Base-by-base conservation (phyloP, 2,329 filamentous ascomycete genomes). In the Phoma sp. region DNA sequence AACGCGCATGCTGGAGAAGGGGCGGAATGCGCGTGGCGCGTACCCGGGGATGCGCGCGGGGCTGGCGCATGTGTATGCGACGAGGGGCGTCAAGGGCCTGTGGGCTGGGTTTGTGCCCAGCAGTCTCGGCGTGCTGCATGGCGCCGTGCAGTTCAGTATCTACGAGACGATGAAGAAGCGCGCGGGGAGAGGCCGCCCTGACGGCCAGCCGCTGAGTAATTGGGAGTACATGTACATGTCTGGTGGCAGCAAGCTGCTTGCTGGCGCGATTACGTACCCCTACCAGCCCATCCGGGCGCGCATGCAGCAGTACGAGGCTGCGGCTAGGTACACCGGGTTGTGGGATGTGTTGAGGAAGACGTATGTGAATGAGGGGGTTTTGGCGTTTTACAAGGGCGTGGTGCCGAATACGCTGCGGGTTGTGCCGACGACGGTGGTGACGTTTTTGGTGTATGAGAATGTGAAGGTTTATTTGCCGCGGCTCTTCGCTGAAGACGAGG, bases 391-490 rank as follows among this genome's bases (percentile, higher is more conserved):
- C 75, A 91, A 93, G 61, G 95, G 95, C 1, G 79, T 98, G 52
- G 86, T 91, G 36, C 93, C 93, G 0, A 96, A 93, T 62, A 83
- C 96, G n/a, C 80, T 96, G 47, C 85, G 95, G 57, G 95, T 98
- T 25, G 81, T 99, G 74, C 95, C 95, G 3, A 93, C 92, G 29
- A 98, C 95, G 3, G 96, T 95, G 85, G 91, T 97, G 48, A 98
- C 93, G 1, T 98, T 99, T 72, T 76, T 99, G 66, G 93, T 98
- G 23, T 98, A 98, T 76, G 95, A 99, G 79, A 98, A 98, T 75
- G 88, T 89, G 55, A 92, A 89, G 77, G 86, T 84, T 62, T 88
- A 90, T 71, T 72, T 96, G 32, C 79, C 80, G 4, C 70, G 71
- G 41, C 61, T 78, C 27, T 77, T 74, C 36, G 52, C 64, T 11